Base-by-base conservation (phyloP, 1,284 basidiomycete genomes). In the Cutaneotrichosporon sp. region DNA sequence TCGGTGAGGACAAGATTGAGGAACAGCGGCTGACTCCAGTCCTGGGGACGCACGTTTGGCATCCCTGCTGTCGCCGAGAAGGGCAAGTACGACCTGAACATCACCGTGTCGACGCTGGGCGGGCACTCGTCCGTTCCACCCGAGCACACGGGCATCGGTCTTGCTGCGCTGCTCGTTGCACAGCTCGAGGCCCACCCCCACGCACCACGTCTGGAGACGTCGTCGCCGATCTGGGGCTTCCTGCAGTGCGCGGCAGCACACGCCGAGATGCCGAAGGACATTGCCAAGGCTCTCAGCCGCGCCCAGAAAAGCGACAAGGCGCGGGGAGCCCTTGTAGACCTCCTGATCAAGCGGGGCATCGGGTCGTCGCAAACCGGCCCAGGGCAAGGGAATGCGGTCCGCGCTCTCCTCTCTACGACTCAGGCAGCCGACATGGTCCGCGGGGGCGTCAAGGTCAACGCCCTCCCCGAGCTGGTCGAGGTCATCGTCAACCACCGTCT, bases 401-500 rank as follows among this genome's bases (percentile, higher is more conserved):
- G 38, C 16, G 53, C 53, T 1, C 34, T 38, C 3, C 25, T 56
- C 11, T 47, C 43, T 1, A 80, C 78, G 11, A 75, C 76, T 3
- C 69, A 73, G 56, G 77, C 76, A 27, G 71, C 76, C 46, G 76
- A 78, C 57, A 60, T 79, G 25, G 75, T 78, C 59, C 58, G 60
- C 20, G 79, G 77, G 25, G 78, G 79, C 9, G 75, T 79, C 57
- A 80, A 81, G 71, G 70, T 76, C 42, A 81, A 81, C 58, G 79
- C 79, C 14, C 63, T 80, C 29, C 79, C 79, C 24, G 79, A 80
- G 56, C 67, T 71, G 18, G 75, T 75, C 18, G 65, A 68, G 18
- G 78, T 79, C 1, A 67, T 61, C 0, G 64, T 83, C 68, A 83
- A 84, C 67, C 79, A 82, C 67, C 80, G 83, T 7, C 81, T 83